Conservation (phyloP, 371 early-diverging fungal species). For the Circinella umbellata region DNA sequence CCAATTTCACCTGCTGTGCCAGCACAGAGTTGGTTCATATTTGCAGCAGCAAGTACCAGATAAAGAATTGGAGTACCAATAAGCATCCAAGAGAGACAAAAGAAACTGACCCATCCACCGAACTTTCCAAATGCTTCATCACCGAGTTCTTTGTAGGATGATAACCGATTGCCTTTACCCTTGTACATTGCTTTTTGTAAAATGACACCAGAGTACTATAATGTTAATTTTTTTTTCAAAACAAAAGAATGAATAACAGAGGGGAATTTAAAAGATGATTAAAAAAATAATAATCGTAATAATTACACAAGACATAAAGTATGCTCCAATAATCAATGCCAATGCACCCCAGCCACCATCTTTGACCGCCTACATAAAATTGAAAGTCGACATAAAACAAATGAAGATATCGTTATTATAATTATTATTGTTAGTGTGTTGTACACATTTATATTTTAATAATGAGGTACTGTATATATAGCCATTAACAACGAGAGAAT, state of each 20-base stretch:
- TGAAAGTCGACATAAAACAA: no score
- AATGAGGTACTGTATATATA: no score
- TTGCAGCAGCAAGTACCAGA: constrained; percentile 58
- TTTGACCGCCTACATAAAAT: neutral
- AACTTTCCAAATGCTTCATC: constrained; percentile 32
- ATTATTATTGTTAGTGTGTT: no score
- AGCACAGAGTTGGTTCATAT: constrained; percentile 45
- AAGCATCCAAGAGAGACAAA: constrained; percentile 63
- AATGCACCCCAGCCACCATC: constrained; percentile 82
- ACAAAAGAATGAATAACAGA: no score
- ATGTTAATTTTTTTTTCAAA: neutral
- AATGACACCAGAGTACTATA: constrained; percentile 24
- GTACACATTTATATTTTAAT: no score
- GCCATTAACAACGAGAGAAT: no score
- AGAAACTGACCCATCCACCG: constrained; percentile 44
- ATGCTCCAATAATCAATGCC: constrained; percentile 73
- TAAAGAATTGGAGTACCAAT: constrained; percentile 60
- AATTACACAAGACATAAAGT: constrained; percentile 68
- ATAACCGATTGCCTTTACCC: neutral
- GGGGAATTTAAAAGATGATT: neutral
- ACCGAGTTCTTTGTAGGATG: neutral
- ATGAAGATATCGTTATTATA: no score
- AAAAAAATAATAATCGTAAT: neutral
- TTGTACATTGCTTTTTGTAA: constrained; percentile 23
- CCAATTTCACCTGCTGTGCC: constrained; percentile 46